These are phyloP conservation scores for Paralagenidium karlingii DNA, from an alignment of 352 stramenopile species.

Conservation along the genomic window DNA sequence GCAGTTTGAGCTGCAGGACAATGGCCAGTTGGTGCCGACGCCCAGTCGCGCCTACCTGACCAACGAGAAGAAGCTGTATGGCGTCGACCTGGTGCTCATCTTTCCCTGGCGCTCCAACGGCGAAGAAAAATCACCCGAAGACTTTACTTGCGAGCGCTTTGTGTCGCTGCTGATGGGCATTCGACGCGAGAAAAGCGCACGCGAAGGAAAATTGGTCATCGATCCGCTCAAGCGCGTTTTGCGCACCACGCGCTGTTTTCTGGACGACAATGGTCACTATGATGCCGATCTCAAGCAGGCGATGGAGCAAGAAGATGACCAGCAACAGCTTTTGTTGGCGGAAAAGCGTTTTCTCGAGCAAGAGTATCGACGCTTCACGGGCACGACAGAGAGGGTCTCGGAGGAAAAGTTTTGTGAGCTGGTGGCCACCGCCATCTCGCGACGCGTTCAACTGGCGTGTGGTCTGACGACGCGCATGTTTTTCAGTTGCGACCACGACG, in stretches of 20 bases:
- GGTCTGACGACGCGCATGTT: constrained; percentile 75
- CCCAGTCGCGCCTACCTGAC: constrained; percentile 2
- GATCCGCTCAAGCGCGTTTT: constrained; percentile 62
- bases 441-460: constrained; percentile 61
- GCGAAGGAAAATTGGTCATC: constrained; percentile 28
- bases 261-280: constrained; percentile 25
- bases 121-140: constrained; percentile 45
- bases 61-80: constrained; percentile 48
- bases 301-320: constrained; percentile 21
- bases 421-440: constrained; percentile 39
- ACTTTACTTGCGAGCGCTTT: constrained; percentile 51
- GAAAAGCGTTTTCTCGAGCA: constrained; percentile 29
- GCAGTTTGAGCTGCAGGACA: no score
- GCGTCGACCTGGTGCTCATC: constrained; percentile 72
- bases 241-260: constrained; percentile 50
- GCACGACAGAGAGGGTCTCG: constrained; percentile 22
- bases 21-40: no score
- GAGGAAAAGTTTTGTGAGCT: constrained; percentile 59
- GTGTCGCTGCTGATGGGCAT: constrained; percentile 59
- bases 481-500: constrained; percentile 47
- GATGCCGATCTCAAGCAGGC: constrained; percentile 20
- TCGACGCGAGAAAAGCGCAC: constrained; percentile 22
- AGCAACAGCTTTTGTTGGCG: constrained; percentile 22
- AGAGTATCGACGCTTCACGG: constrained; percentile 49
- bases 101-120: constrained; percentile 50